phyloP scores from a whole-genome alignment of 257 asterid species.

The Primulina huaijiensis region DNA sequence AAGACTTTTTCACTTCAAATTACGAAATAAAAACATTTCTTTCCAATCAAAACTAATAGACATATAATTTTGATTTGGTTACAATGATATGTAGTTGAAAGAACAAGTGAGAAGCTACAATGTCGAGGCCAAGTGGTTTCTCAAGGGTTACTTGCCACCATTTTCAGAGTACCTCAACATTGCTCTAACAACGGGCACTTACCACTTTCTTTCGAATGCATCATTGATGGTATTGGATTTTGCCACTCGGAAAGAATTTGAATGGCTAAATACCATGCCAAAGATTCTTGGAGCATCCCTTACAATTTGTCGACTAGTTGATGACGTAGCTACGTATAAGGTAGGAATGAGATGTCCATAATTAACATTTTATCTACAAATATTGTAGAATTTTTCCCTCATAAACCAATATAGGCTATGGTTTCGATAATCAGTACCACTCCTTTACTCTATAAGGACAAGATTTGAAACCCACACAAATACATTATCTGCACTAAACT shows the following conservation, averaged over 20 bases:
- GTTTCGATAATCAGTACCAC: too few relatives aligned
- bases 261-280: conserved; percentile 22
- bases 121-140: conserved; percentile 21
- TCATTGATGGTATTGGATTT: conserved; percentile 16
- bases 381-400: too few relatives aligned
- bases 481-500: too few relatives aligned
- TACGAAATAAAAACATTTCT: neutral
- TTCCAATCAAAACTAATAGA: too few relatives aligned
- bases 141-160: conserved; percentile 21
- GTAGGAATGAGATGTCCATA: neutral
- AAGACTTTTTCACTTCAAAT: neutral
- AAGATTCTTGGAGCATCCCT: conserved; percentile 8
- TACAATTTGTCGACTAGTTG: conserved; percentile 6
- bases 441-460: too few relatives aligned
- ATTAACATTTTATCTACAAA: neutral
- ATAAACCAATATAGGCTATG: too few relatives aligned
- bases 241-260: conserved; percentile 20
- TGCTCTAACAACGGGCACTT: conserved; percentile 6
- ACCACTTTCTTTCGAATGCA: conserved; percentile 4
- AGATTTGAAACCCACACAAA: too few relatives aligned
- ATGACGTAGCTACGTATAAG: conserved; percentile 26
- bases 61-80: neutral
- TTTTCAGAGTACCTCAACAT: conserved; percentile 25
- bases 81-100: conserved; percentile 14
- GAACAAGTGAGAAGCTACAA: conserved; percentile 23